phyloP scores from a whole-genome alignment of 2,329 filamentous ascomycete genomes.

The Neofusicoccum sp. region DNA sequence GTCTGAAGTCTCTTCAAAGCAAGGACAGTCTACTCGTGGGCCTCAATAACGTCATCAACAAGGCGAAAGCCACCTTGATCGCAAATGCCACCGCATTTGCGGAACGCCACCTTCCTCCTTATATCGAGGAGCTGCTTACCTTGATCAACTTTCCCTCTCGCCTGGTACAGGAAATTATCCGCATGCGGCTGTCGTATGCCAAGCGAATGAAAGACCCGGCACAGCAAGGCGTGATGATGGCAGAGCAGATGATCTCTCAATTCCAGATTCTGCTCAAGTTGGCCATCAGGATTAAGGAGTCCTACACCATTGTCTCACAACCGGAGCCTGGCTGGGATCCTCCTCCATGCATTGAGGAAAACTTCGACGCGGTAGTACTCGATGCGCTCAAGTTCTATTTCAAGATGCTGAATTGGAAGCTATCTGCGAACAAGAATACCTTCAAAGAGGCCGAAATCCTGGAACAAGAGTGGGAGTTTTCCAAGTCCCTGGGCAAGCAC shows the following conservation, averaged over 20 bases:
- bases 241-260: slow-evolving; percentile 96
- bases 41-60: slow-evolving; percentile 83
- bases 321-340: slow-evolving; percentile 93
- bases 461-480: slow-evolving; percentile 98
- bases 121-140: slow-evolving; percentile 93
- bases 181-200: slow-evolving; percentile 85
- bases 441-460: slow-evolving; percentile 98
- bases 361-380: slow-evolving; percentile 87
- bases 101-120: slow-evolving; percentile 88
- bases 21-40: slow-evolving; percentile 81
- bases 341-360: slow-evolving; percentile 94
- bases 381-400: slow-evolving; percentile 98
- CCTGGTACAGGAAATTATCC: slow-evolving; percentile 94
- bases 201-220: slow-evolving; percentile 94
- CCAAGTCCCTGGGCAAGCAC: slow-evolving; percentile 87
- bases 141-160: slow-evolving; percentile 97
- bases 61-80: slow-evolving; percentile 91
- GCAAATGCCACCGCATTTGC: slow-evolving; percentile 82
- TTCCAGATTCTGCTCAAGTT: slow-evolving; percentile 92
- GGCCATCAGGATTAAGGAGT: slow-evolving; percentile 88
- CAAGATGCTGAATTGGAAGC: slow-evolving; percentile 97
- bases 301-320: slow-evolving; percentile 80
- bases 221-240: slow-evolving; percentile 89
- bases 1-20: slow-evolving; percentile 86
- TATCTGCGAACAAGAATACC: slow-evolving; percentile 96